Conservation (phyloP, 2,329 filamentous ascomycete genomes). For the Bipolaris victoriae region DNA sequence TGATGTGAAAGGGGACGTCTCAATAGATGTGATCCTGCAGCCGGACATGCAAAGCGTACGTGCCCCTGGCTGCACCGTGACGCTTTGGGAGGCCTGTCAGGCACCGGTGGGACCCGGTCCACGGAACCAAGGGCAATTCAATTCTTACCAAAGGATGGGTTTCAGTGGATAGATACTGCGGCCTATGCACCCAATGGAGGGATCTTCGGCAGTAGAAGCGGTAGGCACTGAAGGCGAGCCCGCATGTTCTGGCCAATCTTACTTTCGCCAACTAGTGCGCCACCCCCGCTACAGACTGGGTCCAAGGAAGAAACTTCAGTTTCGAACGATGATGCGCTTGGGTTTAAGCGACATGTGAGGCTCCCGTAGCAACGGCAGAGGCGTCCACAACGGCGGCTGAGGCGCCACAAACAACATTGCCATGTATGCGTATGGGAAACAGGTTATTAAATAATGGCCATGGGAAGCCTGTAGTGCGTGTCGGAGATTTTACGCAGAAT, state of each 20-base stretch:
- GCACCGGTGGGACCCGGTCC: slow-evolving; percentile 3
- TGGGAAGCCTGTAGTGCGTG: neutral
- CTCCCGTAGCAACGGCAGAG: slow-evolving; percentile 5
- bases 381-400: neutral
- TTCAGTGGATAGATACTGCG: slow-evolving; percentile 4
- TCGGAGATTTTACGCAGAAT: slow-evolving; percentile 2
- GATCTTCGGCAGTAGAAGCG: neutral
- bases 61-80: too few species aligned
- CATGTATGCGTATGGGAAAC: neutral
- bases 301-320: slow-evolving; percentile 1
- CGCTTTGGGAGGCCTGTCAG: slow-evolving; percentile 5
- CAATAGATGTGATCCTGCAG: neutral
- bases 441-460: neutral
- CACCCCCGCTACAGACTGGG: slow-evolving; percentile 3
- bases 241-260: neutral
- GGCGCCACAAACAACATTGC: too few species aligned
- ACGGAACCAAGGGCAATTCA: neutral
- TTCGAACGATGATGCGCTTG: neutral
- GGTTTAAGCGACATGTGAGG: slow-evolving; percentile 7
- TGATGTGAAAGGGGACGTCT: neutral
- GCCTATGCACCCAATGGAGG: neutral
- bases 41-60: too few species aligned
- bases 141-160: neutral
- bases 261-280: neutral
- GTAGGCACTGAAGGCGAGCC: neutral